These are phyloP conservation scores for Stephanodiscus minutulus DNA, from an alignment of 108 stramenopile genomes.

Conservation along the genomic window DNA sequence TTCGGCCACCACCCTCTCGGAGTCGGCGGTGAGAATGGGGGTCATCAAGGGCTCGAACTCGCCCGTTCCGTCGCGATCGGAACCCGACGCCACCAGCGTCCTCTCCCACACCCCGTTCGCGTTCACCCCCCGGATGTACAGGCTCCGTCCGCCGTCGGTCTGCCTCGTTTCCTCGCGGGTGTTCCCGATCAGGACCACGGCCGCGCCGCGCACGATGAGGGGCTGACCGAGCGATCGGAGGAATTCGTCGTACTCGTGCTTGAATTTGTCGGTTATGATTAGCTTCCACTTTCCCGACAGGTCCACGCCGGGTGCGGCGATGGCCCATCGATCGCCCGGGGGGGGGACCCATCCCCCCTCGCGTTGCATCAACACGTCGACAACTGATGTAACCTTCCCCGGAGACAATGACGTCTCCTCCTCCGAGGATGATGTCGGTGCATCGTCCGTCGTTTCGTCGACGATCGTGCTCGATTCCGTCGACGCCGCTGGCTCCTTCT, in stretches of 20 bases:
- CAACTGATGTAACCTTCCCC: not conserved
- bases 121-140: constrained; percentile 64
- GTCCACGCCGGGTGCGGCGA: constrained; percentile 58
- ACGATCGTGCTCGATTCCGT: constrained; percentile 10
- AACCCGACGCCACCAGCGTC: constrained; percentile 62
- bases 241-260: constrained; percentile 73
- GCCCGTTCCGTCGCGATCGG: constrained; percentile 37
- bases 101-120: constrained; percentile 72
- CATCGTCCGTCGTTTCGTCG: constrained; percentile 14
- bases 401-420: not conserved
- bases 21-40: constrained; percentile 63
- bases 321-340: constrained; percentile 66
- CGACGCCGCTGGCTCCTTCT: not conserved
- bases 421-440: not conserved
- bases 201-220: constrained; percentile 65
- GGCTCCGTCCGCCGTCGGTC: constrained; percentile 52
- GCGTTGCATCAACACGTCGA: constrained; percentile 18
- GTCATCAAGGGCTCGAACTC: constrained; percentile 28
- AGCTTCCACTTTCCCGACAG: constrained; percentile 77
- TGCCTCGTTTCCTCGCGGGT: constrained; percentile 74
- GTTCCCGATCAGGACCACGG: constrained; percentile 59
- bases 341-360: constrained; percentile 47
- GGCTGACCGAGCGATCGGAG: constrained; percentile 73
- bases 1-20: constrained; percentile 67
- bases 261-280: constrained; percentile 69